Percentiles rank a stretch among this genome's conserved stretches.
Evolutionary conservation across 257 asterid genomes (phyloP).

Genomic region (Linderniella brevidens): DNA sequence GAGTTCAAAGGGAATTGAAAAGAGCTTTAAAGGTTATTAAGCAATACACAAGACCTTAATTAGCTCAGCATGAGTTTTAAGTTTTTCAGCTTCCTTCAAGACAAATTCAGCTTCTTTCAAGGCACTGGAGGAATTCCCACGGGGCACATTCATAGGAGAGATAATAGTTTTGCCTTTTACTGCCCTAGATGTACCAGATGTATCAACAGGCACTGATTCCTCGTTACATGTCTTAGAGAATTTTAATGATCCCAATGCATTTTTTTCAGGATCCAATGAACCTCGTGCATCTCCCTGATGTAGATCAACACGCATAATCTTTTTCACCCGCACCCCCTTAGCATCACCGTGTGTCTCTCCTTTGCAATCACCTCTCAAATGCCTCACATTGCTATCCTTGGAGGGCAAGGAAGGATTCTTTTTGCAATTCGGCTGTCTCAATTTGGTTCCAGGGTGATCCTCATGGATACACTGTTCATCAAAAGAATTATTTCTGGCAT

Average conservation of each 20-base stretch:
- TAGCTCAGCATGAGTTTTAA: constrained; percentile 50
- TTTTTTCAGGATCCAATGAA: constrained; percentile 19
- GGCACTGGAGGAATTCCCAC: constrained; percentile 21
- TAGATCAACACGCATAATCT: constrained; percentile 24
- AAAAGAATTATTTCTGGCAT: too few species aligned
- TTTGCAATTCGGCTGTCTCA: too few species aligned
- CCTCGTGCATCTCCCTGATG: constrained; percentile 27
- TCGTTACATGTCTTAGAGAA: constrained; percentile 17
- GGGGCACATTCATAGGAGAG: constrained; percentile 19
- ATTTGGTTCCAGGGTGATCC: too few species aligned
- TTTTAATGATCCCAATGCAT: constrained; percentile 17
- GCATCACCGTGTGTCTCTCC: constrained; percentile 6
- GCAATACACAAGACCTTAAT: constrained; percentile 42
- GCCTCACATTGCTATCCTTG: too few species aligned
- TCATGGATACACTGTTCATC: too few species aligned
- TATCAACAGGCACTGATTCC: constrained; percentile 20
- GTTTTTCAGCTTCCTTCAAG: constrained; percentile 70
- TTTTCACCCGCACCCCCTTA: constrained; percentile 16
- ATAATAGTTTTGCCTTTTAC: constrained; percentile 19
- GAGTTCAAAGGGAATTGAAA: constrained; percentile 6
- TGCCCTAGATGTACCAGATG: constrained; percentile 21
- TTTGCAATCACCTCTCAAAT: too few species aligned
- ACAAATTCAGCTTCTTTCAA: constrained; percentile 52
- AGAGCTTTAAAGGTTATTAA: constrained; percentile 9
- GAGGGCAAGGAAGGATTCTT: too few species aligned